Evolutionary conservation across 2,329 filamentous ascomycete genomes (phyloP).

Genomic region (Aspergillus carbonarius): DNA sequence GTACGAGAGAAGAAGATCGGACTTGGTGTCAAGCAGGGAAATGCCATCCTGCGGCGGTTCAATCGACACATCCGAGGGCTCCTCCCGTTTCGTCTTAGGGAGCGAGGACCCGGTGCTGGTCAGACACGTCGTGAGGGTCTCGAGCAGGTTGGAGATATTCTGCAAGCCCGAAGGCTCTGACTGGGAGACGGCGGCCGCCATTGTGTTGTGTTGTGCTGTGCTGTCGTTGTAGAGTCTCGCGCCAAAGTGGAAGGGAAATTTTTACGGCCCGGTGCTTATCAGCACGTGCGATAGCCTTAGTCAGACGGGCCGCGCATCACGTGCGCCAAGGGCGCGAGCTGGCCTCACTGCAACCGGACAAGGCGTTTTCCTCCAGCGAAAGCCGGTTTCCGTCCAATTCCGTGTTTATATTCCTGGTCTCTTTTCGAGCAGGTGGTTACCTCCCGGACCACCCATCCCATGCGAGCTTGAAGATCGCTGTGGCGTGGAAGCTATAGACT

Average conservation of each 20-base stretch:
- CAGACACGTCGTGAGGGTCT: constrained; percentile 37
- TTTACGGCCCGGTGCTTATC: constrained; percentile 22
- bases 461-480: constrained; percentile 11
- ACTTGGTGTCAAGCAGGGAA: constrained; percentile 92
- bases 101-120: constrained; percentile 36
- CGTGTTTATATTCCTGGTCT: not conserved
- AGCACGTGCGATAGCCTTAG: constrained; percentile 21
- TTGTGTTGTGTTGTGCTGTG: constrained; percentile 14
- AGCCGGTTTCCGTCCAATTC: not conserved
- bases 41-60: constrained; percentile 81
- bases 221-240: not conserved
- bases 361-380: not conserved
- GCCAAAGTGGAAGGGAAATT: constrained; percentile 19
- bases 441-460: not conserved
- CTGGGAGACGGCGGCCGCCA: constrained; percentile 26
- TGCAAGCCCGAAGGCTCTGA: constrained; percentile 21
- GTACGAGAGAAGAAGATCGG: constrained; percentile 94
- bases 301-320: constrained; percentile 11
- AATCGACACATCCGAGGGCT: constrained; percentile 64
- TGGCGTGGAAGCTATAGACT: constrained; percentile 21
- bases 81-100: constrained; percentile 30
- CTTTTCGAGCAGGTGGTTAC: not conserved
- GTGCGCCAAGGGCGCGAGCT: constrained; percentile 19
- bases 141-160: constrained; percentile 32
- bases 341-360: constrained; percentile 13